Conservation (phyloP, 2,329 filamentous ascomycete species). For the Trichothecium sympodiale region DNA sequence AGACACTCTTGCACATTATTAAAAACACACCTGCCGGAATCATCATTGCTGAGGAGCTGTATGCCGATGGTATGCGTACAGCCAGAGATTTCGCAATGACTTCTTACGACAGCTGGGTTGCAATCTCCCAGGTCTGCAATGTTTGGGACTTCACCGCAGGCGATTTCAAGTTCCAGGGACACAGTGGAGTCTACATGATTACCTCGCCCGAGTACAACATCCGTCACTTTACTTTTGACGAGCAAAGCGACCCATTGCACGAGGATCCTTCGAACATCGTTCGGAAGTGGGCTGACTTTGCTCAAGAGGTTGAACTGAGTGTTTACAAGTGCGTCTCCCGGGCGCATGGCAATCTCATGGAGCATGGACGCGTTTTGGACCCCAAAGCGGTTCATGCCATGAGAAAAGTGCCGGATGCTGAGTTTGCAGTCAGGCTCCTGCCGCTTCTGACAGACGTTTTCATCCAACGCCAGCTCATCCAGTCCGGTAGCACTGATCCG, state of each 20-base stretch:
- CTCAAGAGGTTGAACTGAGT: not conserved
- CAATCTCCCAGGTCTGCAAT: not conserved
- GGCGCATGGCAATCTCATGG: not conserved
- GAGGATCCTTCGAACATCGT: not conserved
- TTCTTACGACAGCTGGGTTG: constrained; percentile 1
- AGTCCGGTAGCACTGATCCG: not conserved
- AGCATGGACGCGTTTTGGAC: too few relatives aligned
- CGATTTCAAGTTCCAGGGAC: not conserved
- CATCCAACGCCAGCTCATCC: not conserved
- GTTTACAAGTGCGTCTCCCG: not conserved
- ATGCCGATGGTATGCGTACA: constrained; percentile 1
- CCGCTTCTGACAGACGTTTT: not conserved
- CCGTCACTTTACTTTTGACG: not conserved
- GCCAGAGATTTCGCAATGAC: constrained; percentile 1
- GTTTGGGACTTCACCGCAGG: constrained; percentile 1
- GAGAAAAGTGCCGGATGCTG: not conserved
- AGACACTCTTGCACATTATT: too few relatives aligned
- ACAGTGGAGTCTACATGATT: constrained; percentile 3
- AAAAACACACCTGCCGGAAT: not conserved
- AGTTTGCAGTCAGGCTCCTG: not conserved
- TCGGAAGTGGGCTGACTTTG: not conserved
- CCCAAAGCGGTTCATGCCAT: not conserved
- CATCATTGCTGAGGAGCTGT: constrained; percentile 1
- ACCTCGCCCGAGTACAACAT: constrained; percentile 5
- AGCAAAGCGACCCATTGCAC: not conserved